A percentile compares a stretch with the other conserved stretches of the same genome.
Conservation (phyloP, 805 yeast species). For the Debaryomyces prosopidis region DNA sequence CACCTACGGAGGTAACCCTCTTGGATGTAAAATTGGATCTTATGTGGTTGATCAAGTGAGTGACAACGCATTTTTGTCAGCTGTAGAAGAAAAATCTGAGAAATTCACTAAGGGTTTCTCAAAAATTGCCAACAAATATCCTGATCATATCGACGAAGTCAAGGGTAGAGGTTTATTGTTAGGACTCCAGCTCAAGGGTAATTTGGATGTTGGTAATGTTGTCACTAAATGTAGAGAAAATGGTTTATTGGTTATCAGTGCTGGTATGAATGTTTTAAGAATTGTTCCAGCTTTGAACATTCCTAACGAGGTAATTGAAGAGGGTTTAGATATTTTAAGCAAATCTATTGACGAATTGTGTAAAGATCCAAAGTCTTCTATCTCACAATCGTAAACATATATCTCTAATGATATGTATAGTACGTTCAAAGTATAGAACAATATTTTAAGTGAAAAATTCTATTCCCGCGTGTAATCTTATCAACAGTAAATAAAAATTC, state of each 20-base stretch:
- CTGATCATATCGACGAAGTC: constrained; percentile 61
- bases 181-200: constrained; percentile 69
- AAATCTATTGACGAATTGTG: constrained; percentile 42
- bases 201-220: constrained; percentile 61
- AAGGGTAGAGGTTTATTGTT: constrained; percentile 89
- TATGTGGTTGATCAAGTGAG: constrained; percentile 74
- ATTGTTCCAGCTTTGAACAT: constrained; percentile 91
- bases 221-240: constrained; percentile 69
- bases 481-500: not conserved
- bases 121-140: constrained; percentile 53
- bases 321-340: constrained; percentile 73
- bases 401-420: not conserved
- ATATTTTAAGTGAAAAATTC: not conserved
- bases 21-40: constrained; percentile 79
- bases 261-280: constrained; percentile 89
- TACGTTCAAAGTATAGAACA: not conserved
- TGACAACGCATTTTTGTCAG: constrained; percentile 54
- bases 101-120: constrained; percentile 52
- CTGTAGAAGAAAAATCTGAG: constrained; percentile 62
- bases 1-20: constrained; percentile 96
- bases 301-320: constrained; percentile 61
- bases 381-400: not conserved
- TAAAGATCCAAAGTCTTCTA: not conserved
- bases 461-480: not conserved
- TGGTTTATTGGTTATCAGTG: constrained; percentile 84